A percentile compares a stretch with the other conserved stretches of the same genome.
Conservation (phyloP, 202 grass and related monocot species). For the Carex sylvatica region DNA sequence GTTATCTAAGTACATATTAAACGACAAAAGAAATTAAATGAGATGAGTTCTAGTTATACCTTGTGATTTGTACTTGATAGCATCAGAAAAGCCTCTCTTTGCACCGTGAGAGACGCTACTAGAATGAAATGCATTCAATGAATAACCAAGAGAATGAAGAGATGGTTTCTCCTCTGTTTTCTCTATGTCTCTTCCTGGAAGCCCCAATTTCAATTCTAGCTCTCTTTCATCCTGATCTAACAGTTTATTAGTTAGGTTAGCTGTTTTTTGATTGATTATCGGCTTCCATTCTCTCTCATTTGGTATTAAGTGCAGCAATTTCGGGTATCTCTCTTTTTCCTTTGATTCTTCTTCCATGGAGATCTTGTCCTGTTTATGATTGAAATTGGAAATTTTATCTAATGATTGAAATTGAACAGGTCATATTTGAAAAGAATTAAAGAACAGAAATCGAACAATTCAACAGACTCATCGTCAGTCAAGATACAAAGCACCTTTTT, state of each 20-base stretch:
- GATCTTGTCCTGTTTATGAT: conserved; percentile 16
- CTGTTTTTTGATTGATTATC: conserved; percentile 28
- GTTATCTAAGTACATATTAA: not conserved
- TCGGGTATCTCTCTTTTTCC: conserved; percentile 38
- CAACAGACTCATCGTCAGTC: not conserved
- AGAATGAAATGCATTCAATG: conserved; percentile 30
- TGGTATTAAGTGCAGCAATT: conserved; percentile 75
- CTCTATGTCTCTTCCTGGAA: conserved; percentile 43
- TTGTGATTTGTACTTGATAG: conserved; percentile 51
- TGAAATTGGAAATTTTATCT: too few relatives aligned
- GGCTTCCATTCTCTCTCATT: conserved; percentile 52
- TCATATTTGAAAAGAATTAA: not conserved
- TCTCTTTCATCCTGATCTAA: conserved; percentile 55
- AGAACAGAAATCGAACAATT: not conserved
- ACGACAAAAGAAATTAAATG: not conserved
- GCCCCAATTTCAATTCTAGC: conserved; percentile 84
- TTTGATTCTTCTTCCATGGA: conserved; percentile 56
- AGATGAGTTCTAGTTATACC: conserved; percentile 36
- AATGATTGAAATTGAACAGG: too few relatives aligned
- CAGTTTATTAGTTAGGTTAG: conserved; percentile 26
- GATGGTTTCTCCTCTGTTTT: conserved; percentile 35
- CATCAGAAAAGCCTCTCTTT: conserved; percentile 64
- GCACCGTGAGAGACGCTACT: conserved; percentile 30
- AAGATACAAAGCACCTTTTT: not conserved
- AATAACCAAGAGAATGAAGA: conserved; percentile 51